phyloP scores from a whole-genome alignment of 1,284 basidiomycete genomes.

The Coniferiporia sulphurascens region DNA sequence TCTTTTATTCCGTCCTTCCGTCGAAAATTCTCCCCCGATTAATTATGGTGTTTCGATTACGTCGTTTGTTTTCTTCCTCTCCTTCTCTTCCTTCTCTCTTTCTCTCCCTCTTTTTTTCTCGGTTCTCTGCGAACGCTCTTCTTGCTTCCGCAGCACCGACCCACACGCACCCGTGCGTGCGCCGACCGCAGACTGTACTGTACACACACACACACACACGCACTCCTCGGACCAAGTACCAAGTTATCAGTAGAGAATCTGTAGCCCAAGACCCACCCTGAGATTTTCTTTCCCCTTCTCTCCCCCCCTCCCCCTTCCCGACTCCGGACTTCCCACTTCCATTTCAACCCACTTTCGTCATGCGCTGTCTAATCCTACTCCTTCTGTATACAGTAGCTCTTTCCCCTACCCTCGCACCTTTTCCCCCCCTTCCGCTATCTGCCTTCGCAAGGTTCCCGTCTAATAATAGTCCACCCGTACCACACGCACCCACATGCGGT shows the following conservation, averaged over 20 bases:
- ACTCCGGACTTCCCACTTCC: neutral
- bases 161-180: no score
- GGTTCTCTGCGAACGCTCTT: neutral
- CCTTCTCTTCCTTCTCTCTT: neutral
- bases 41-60: neutral
- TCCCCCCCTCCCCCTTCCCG: no score
- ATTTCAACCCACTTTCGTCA: neutral
- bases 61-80: neutral
- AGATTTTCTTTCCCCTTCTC: neutral
- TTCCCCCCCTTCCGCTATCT: no score
- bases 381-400: no score
- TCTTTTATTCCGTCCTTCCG: neutral
- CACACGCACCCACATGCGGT: no score
- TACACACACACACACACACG: no score
- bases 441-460: no score
- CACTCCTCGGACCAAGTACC: no score
- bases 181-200: no score
- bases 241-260: neutral
- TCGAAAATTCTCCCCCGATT: no score
- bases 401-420: no score
- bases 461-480: no score
- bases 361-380: neutral
- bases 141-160: neutral
- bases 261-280: neutral
- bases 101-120: neutral